phyloP scores from a whole-genome alignment of 2,329 filamentous ascomycete species.

The Calonectria pseudoreteaudii region DNA sequence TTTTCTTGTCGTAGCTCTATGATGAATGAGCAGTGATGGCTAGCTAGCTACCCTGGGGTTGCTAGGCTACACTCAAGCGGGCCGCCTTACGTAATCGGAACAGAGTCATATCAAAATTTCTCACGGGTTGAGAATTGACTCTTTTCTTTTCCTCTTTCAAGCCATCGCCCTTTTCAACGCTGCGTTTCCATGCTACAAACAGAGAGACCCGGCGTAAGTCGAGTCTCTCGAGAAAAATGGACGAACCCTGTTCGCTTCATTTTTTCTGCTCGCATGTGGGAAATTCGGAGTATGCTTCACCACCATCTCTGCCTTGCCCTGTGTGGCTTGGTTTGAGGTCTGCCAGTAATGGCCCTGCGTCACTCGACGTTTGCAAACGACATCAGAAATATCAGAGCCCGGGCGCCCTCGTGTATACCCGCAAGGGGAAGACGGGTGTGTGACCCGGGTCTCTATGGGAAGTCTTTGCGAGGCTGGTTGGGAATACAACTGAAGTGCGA shows the following conservation, averaged over 20 bases:
- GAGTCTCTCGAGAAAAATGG: constrained; percentile 29
- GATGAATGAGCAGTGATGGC: background rate
- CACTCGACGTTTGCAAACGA: constrained; percentile 84
- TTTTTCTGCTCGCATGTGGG: constrained; percentile 78
- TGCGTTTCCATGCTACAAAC: constrained; percentile 96
- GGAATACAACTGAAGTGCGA: constrained; percentile 83
- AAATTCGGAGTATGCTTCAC: constrained; percentile 98
- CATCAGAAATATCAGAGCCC: constrained; percentile 89
- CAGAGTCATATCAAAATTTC: constrained; percentile 32
- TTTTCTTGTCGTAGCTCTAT: background rate
- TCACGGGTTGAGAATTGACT: constrained; percentile 13
- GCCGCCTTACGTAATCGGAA: constrained; percentile 14
- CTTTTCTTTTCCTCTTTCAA: constrained; percentile 56
- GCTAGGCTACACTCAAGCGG: constrained; percentile 21
- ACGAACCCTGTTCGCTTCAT: constrained; percentile 32
- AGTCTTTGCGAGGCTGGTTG: constrained; percentile 94
- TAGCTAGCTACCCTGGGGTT: constrained; percentile 29
- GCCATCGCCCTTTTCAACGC: constrained; percentile 88
- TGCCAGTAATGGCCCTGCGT: constrained; percentile 91
- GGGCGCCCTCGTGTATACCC: constrained; percentile 29
- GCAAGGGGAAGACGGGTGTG: constrained; percentile 27
- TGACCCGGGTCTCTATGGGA: constrained; percentile 76
- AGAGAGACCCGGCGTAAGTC: constrained; percentile 56
- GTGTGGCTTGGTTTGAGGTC: constrained; percentile 57
- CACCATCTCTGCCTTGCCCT: constrained; percentile 41